Conservation (phyloP, 1,284 basidiomycete species). For the Ceratobasidium sp. region DNA sequence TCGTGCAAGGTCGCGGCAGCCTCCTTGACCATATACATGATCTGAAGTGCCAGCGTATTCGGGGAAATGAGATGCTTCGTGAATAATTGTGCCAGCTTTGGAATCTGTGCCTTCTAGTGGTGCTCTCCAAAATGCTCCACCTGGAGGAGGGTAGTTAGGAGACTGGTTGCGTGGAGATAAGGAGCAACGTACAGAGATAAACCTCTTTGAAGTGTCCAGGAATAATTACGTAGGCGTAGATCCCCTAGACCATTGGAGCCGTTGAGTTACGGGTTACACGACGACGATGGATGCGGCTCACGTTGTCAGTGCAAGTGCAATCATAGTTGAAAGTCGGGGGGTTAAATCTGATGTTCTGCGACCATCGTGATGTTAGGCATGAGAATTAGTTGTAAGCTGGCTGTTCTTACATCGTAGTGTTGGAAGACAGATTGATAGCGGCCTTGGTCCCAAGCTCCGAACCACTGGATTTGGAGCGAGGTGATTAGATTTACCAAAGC, state of each 20-base stretch:
- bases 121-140: conserved; percentile 47
- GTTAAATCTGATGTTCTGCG: conserved; percentile 42
- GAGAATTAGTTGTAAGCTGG: background rate
- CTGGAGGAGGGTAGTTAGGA: conserved; percentile 11
- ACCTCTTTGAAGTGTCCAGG: conserved; percentile 43
- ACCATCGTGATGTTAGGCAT: background rate
- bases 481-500: background rate
- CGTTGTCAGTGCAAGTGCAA: conserved; percentile 41
- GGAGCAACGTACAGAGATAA: conserved; percentile 35
- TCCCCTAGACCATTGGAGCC: conserved; percentile 4
- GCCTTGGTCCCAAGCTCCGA: conserved; percentile 36
- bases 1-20: conserved; percentile 32
- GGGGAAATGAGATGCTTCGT: conserved; percentile 47
- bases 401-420: conserved; percentile 34
- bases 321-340: conserved; percentile 43
- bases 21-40: conserved; percentile 41
- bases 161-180: background rate
- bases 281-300: background rate
- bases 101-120: conserved; percentile 46
- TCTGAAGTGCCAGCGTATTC: conserved; percentile 43
- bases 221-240: conserved; percentile 43
- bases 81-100: conserved; percentile 46
- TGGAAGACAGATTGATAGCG: conserved; percentile 38
- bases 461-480: conserved; percentile 30
- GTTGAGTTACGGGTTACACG: background rate